Evolutionary conservation across 345 rosid species (phyloP), one percentile per base, ranked within the genome.

Genomic region (Gossypium thurberi): DNA sequence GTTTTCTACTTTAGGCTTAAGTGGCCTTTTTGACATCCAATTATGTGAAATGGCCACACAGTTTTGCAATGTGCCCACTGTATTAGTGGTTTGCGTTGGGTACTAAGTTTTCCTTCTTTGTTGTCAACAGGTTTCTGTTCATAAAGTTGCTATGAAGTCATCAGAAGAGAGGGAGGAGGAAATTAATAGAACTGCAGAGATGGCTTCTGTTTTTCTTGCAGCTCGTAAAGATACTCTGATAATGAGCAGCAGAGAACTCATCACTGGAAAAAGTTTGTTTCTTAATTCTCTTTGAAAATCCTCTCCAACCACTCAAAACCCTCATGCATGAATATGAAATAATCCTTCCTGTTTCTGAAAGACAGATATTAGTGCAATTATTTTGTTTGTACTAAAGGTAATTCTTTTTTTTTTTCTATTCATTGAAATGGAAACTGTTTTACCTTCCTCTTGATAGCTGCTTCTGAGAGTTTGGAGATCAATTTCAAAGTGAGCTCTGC

Each of bases 401-500:
- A 17, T 33, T 15, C 6, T 48, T n/a, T 40, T 11, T 50, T 43
- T 43, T 37, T 13, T 50, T 43, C 20, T 65, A 4, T 44, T 58
- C 51, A 20, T 28, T 21, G 13, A 63, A 81, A 74, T 55, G 47
- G 53, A 4, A 42, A 37, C 4, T 62, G 58, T 55, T 69, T 63
- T 52, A 40, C 74, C 72, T 58, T 65, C 72, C 33, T 71, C 75
- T n/a, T 52, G 69, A 79, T 89, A 94, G 98, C 87, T 78, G 84
- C 97, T 82, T 84, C 87, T 57, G 98, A 94, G 84, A 91, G 97
- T 84, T 87, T 94, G 77, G 93, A 87, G 78, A 94, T 94, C 80
- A 94, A 94, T 84, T 90, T 86, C 84, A 90, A 85, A 83, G 98
- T 94, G 82, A 94, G 98, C 88, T 91, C 98, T 69, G 97, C 98